Conservation (phyloP, 1,139 yeast genomes). For the Lodderomyces pseudojiufengensis region DNA sequence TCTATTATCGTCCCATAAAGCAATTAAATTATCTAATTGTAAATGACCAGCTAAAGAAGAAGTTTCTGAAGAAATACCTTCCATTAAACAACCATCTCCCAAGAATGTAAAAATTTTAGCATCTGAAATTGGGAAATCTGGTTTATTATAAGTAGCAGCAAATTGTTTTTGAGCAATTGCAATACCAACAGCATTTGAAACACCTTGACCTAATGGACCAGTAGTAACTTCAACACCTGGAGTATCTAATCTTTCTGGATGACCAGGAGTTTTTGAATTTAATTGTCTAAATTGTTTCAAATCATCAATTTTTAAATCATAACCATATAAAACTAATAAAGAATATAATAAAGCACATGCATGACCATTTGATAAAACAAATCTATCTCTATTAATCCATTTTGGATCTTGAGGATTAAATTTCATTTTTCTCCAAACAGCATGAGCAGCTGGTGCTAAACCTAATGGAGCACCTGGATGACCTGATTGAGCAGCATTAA, state of each 20-base stretch:
- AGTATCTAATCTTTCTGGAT: conserved; percentile 75
- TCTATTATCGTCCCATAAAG: conserved; percentile 96
- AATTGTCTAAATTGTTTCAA: conserved; percentile 89
- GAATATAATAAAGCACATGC: conserved; percentile 91
- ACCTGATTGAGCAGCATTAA: conserved; percentile 89
- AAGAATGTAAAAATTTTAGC: conserved; percentile 75
- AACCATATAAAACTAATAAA: conserved; percentile 82
- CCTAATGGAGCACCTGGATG: conserved; percentile 99
- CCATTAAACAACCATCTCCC: conserved; percentile 99
- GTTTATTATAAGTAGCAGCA: conserved; percentile 93
- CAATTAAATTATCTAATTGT: conserved; percentile 89
- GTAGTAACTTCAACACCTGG: conserved; percentile 98
- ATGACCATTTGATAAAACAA: conserved; percentile 94
- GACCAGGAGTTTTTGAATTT: conserved; percentile 93
- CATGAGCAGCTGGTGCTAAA: conserved; percentile 70
- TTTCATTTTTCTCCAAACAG: conserved; percentile 78
- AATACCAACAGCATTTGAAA: conserved; percentile 93
- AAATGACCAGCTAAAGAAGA: conserved; percentile 95
- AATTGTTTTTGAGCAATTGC: conserved; percentile 93
- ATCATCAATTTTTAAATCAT: conserved; percentile 78
- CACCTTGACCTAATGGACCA: conserved; percentile 99
- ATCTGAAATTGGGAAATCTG: conserved; percentile 68
- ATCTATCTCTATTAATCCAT: conserved; percentile 95
- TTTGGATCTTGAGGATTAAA: conserved; percentile 88
- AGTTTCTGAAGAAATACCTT: conserved; percentile 96